Conservation (phyloP, 2,329 filamentous ascomycete species). For the Cordyceps pruinosa region DNA sequence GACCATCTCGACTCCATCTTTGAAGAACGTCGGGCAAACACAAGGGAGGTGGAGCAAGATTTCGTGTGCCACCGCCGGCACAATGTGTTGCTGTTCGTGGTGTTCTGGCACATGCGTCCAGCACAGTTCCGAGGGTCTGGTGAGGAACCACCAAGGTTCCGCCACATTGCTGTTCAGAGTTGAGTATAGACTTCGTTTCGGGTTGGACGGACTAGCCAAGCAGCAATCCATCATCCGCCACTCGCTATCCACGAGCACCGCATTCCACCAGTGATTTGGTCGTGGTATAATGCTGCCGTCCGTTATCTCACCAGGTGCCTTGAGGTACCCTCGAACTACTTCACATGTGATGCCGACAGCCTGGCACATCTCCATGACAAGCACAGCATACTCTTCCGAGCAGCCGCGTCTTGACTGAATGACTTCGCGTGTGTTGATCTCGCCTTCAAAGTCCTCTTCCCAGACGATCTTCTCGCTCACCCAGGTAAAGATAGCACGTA, state of each 20-base stretch:
- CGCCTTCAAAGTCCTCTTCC: constrained; percentile 91
- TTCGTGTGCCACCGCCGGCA: constrained; percentile 79
- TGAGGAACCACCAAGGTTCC: constrained; percentile 91
- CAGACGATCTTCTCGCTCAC: constrained; percentile 89
- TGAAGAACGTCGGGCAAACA: constrained; percentile 83
- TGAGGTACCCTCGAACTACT: constrained; percentile 82
- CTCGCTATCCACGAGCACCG: constrained; percentile 84
- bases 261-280: constrained; percentile 97
- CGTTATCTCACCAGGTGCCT: constrained; percentile 74
- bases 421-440: constrained; percentile 73
- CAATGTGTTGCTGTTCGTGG: constrained; percentile 85
- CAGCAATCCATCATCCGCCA: constrained; percentile 97
- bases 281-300: constrained; percentile 78
- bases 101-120: constrained; percentile 92
- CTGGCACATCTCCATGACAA: constrained; percentile 89
- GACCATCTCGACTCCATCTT: constrained; percentile 68
- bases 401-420: constrained; percentile 79
- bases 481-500: constrained; percentile 96
- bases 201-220: constrained; percentile 84
- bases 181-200: constrained; percentile 70
- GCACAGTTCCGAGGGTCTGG: constrained; percentile 80
- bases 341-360: constrained; percentile 86
- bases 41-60: constrained; percentile 80
- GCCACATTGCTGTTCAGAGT: constrained; percentile 61
- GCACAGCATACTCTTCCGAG: constrained; percentile 78